Conservation (phyloP, 2,329 filamentous ascomycete genomes). For the Alternaria angustiovoidea region DNA sequence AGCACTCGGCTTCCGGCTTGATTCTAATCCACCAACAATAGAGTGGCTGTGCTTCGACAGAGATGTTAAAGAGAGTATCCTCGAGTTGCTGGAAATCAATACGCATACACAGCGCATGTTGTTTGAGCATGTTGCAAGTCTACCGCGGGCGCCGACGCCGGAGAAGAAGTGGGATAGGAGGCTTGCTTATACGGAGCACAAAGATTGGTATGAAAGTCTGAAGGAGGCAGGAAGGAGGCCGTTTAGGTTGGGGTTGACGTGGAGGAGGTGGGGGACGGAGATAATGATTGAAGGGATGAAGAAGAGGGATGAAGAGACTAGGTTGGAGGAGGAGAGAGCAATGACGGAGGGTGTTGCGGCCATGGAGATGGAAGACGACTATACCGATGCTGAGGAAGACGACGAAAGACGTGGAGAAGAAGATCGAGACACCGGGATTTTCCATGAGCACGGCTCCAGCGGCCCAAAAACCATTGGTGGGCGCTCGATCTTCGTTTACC, state of each 20-base stretch:
- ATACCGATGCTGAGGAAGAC: background rate
- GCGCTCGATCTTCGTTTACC: background rate
- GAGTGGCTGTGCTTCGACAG: conserved; percentile 36
- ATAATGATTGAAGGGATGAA: background rate
- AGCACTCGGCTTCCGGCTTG: conserved; percentile 31
- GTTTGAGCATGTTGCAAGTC: conserved; percentile 32
- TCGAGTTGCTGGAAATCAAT: conserved; percentile 8
- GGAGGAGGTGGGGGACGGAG: conserved; percentile 19
- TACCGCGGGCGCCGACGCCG: conserved; percentile 9
- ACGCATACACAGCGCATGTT: background rate
- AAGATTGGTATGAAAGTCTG: conserved; percentile 26
- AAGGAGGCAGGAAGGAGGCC: conserved; percentile 30
- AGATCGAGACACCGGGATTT: background rate
- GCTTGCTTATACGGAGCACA: conserved; percentile 28
- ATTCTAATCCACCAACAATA: background rate
- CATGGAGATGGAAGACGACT: background rate
- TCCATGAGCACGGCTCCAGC: background rate
- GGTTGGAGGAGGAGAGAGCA: background rate
- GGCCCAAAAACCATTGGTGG: background rate
- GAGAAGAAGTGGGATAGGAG: conserved; percentile 8
- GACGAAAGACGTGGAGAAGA: background rate
- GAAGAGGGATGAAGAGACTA: background rate
- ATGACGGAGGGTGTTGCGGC: accelerated
- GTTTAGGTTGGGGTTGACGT: conserved; percentile 40
- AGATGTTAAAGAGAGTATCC: conserved; percentile 6